phyloP scores from a whole-genome alignment of 176 grass and related monocot genomes.

The Oropetium thomaeum region DNA sequence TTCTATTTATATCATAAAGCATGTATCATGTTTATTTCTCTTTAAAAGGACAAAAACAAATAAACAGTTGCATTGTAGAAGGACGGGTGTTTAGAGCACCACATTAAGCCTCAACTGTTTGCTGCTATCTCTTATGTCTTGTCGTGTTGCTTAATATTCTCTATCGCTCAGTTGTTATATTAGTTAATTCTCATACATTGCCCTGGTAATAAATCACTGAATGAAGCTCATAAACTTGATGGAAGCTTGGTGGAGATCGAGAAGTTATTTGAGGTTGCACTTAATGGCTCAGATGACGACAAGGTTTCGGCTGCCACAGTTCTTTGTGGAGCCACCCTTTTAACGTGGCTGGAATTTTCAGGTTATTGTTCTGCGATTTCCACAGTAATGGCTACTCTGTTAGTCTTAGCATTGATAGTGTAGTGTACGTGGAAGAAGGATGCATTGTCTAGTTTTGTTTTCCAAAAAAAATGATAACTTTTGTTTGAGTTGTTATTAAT shows the following conservation, averaged over 20 bases:
- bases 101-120: background rate
- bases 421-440: background rate
- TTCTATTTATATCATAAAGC: conserved; percentile 12
- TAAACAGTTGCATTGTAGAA: conserved; percentile 14
- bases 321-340: conserved; percentile 88
- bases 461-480: background rate
- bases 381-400: conserved; percentile 4
- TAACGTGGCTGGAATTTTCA: conserved; percentile 98
- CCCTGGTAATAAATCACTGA: conserved; percentile 62
- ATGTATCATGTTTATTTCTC: background rate
- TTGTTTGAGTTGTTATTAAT: background rate
- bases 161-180: background rate
- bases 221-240: conserved; percentile 66
- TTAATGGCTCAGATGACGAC: conserved; percentile 75
- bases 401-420: conserved; percentile 7
- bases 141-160: conserved; percentile 2
- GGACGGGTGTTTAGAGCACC: background rate
- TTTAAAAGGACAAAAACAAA: conserved; percentile 6
- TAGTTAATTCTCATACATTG: conserved; percentile 25
- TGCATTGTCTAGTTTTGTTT: background rate
- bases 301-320: conserved; percentile 78
- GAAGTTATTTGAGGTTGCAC: conserved; percentile 91
- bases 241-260: conserved; percentile 97
- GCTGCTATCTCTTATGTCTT: background rate
- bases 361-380: conserved; percentile 41